phyloP scores from a whole-genome alignment of 179 eudicot species.

The Silene noctiflora region DNA sequence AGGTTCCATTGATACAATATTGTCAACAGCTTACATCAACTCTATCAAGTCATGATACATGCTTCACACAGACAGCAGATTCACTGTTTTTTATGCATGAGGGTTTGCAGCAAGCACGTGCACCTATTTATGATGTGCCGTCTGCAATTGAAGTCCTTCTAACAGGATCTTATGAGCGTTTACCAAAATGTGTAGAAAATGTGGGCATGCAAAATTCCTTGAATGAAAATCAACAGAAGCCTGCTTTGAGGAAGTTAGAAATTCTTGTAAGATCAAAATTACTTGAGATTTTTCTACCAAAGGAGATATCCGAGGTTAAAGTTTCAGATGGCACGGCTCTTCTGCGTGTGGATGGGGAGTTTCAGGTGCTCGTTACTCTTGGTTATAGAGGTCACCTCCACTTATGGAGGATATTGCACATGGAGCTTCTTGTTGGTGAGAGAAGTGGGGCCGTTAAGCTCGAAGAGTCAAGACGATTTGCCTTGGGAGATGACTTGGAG shows the following conservation, averaged over 20 bases:
- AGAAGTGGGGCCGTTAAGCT: conserved; percentile 77
- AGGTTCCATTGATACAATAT: conserved; percentile 97
- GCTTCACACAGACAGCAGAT: conserved; percentile 97
- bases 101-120: conserved; percentile 97
- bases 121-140: conserved; percentile 98
- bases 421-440: conserved; percentile 98
- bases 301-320: conserved; percentile 69
- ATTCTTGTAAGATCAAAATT: conserved; percentile 80
- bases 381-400: conserved; percentile 97
- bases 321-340: conserved; percentile 86
- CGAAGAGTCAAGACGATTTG: conserved; percentile 72
- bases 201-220: conserved; percentile 78
- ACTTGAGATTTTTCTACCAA: conserved; percentile 76
- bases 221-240: conserved; percentile 64
- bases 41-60: conserved; percentile 88
- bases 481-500: conserved; percentile 93
- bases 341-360: conserved; percentile 88
- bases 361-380: conserved; percentile 89
- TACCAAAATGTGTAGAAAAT: conserved; percentile 93
- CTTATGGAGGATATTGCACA: conserved; percentile 94
- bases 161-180: conserved; percentile 84
- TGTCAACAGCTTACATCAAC: conserved; percentile 92
- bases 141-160: conserved; percentile 91
- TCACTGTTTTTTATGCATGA: conserved; percentile 96
- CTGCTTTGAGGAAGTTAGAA: conserved; percentile 80